These are phyloP conservation scores for Drechslera avenae DNA, from an alignment of 2,329 filamentous ascomycete species.

Conservation along the genomic window DNA sequence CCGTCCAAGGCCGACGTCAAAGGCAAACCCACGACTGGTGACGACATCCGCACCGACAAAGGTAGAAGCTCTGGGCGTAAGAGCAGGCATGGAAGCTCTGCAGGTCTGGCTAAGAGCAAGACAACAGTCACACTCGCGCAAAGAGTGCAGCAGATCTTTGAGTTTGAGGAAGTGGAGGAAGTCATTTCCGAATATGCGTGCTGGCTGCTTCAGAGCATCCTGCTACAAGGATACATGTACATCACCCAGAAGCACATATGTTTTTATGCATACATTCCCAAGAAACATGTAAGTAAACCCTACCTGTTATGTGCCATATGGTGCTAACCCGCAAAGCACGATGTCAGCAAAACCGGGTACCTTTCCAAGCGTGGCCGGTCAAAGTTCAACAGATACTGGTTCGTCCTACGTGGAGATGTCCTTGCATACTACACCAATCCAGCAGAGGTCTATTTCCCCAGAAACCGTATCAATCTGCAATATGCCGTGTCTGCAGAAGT, in stretches of 20 bases:
- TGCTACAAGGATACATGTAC: constrained; percentile 95
- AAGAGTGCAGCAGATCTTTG: constrained; percentile 68
- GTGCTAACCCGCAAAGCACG: constrained; percentile 36
- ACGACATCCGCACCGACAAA: constrained; percentile 33
- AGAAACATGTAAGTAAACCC: constrained; percentile 71
- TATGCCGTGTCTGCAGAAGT: constrained; percentile 88
- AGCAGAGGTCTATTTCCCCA: constrained; percentile 86
- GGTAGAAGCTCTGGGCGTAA: constrained; percentile 26
- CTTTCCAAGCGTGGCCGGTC: constrained; percentile 86
- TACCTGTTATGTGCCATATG: neutral
- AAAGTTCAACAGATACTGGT: constrained; percentile 93
- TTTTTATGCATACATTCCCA: constrained; percentile 96
- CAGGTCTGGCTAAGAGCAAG: constrained; percentile 26
- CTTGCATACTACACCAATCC: constrained; percentile 86
- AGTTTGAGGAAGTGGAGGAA: constrained; percentile 79
- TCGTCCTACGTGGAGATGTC: constrained; percentile 87
- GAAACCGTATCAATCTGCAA: constrained; percentile 87
- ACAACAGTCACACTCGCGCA: constrained; percentile 66
- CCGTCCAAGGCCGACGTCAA: constrained; percentile 21
- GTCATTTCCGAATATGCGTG: constrained; percentile 93
- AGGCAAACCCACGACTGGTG: constrained; percentile 27
- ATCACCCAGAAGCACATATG: constrained; percentile 92
- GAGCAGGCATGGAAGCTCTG: constrained; percentile 34
- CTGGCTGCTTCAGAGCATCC: constrained; percentile 87
- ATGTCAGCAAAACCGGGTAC: constrained; percentile 82